Percentiles rank a stretch among this genome's conserved stretches.
Evolutionary conservation across 495 filamentous ascomycete species (phyloP).

Genomic region (Xylaria palmicola): DNA sequence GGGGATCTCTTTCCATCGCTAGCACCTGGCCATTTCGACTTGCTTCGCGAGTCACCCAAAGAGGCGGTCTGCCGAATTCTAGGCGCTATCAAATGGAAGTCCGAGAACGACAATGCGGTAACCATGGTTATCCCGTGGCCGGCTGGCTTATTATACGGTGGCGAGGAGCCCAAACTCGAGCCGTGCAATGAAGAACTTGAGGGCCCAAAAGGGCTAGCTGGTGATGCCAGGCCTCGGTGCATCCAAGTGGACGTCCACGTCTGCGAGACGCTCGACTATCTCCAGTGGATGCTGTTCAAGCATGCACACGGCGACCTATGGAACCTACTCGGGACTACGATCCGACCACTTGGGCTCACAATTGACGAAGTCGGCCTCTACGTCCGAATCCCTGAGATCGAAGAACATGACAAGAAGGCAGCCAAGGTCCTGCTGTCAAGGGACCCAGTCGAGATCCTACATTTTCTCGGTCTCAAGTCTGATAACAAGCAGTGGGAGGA

Average conservation of each 20-base stretch:
- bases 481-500: slow-evolving; percentile 35
- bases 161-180: background rate
- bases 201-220: background rate
- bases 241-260: slow-evolving; percentile 66
- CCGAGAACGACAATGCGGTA: slow-evolving; percentile 22
- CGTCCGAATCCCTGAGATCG: slow-evolving; percentile 62
- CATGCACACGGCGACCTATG: slow-evolving; percentile 64
- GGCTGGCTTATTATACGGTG: background rate
- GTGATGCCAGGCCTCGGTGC: slow-evolving; percentile 26
- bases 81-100: slow-evolving; percentile 29
- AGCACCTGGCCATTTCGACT: background rate
- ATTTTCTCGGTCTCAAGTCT: slow-evolving; percentile 57
- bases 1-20: slow-evolving; percentile 17
- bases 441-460: slow-evolving; percentile 51
- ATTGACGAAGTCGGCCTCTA: slow-evolving; percentile 58
- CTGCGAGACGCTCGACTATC: slow-evolving; percentile 39
- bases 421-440: slow-evolving; percentile 56
- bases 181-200: background rate
- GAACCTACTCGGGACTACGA: slow-evolving; percentile 61
- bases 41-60: background rate
- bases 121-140: slow-evolving; percentile 56
- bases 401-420: slow-evolving; percentile 52
- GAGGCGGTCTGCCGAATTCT: slow-evolving; percentile 22
- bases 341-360: slow-evolving; percentile 62
- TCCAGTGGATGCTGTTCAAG: slow-evolving; percentile 62